Percentiles rank a stretch among this genome's conserved stretches.
Evolutionary conservation across 148 eudicot species (phyloP).

Genomic region (Persicaria maculosa): DNA sequence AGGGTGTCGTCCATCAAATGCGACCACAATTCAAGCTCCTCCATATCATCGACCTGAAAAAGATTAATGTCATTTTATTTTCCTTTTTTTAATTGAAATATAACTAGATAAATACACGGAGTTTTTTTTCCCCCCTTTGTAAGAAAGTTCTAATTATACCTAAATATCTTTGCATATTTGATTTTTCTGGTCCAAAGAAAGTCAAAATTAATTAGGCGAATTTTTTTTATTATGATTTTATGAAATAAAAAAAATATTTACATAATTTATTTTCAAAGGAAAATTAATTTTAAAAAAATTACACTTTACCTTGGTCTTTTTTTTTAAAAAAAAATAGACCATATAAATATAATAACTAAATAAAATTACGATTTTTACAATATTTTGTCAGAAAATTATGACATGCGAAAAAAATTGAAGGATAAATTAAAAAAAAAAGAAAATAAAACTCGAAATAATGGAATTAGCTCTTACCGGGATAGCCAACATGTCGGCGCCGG

Average conservation of each 20-base stretch:
- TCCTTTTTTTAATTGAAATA: neutral
- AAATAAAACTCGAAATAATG: conserved; percentile 1
- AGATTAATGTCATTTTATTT: neutral
- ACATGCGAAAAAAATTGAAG: neutral
- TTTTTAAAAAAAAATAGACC: too few species aligned
- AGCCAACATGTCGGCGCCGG: conserved; percentile 37
- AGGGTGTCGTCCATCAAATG: conserved; percentile 81
- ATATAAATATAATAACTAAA: too few species aligned
- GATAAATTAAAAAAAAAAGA: neutral
- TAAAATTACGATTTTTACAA: too few species aligned
- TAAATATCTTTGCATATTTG: neutral
- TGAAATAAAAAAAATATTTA: too few species aligned
- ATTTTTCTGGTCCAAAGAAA: neutral
- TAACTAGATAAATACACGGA: neutral
- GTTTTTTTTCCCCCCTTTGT: neutral
- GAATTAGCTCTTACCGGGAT: conserved; percentile 50
- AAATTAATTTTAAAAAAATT: too few species aligned
- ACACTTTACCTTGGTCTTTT: too few species aligned
- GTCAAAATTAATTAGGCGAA: too few species aligned
- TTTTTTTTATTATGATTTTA: too few species aligned
- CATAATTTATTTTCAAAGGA: too few species aligned
- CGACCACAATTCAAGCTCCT: conserved; percentile 80
- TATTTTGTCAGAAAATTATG: too few species aligned
- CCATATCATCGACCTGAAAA: conserved; percentile 60
- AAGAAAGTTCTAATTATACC: neutral